Percentiles rank a stretch among this genome's conserved stretches.
Evolutionary conservation across 2,329 filamentous ascomycete genomes (phyloP).

Genomic region (Ceratocystis harringtonii): DNA sequence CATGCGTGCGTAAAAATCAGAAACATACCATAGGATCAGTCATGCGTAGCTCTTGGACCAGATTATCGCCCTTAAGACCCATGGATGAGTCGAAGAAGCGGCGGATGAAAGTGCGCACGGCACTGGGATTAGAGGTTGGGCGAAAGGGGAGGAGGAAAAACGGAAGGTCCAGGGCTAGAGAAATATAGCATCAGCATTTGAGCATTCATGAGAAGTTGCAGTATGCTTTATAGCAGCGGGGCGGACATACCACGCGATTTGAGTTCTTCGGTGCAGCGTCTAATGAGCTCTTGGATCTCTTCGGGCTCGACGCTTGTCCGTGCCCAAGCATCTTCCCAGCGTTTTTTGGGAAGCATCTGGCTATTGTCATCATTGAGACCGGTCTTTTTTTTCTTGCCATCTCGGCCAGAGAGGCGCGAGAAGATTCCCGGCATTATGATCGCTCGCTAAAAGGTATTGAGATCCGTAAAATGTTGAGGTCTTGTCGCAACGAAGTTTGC

Average conservation of each 20-base stretch:
- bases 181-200: not conserved
- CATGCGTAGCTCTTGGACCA: conserved; percentile 78
- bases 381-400: conserved; percentile 54
- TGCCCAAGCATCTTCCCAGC: conserved; percentile 78
- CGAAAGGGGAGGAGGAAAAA: conserved; percentile 91
- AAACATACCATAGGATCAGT: conserved; percentile 72
- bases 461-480: not conserved
- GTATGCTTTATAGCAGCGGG: not conserved
- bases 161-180: conserved; percentile 66
- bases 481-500: not conserved
- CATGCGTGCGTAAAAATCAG: not conserved
- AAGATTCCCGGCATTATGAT: conserved; percentile 42
- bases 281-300: conserved; percentile 77
- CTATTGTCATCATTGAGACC: conserved; percentile 36
- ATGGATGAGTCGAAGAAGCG: conserved; percentile 71
- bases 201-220: not conserved
- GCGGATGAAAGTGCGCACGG: conserved; percentile 79
- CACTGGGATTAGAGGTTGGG: conserved; percentile 80
- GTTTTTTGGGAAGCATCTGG: conserved; percentile 49
- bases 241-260: conserved; percentile 70
- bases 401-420: conserved; percentile 59
- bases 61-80: conserved; percentile 49
- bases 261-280: conserved; percentile 75
- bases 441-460: not conserved
- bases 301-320: conserved; percentile 72